Evolutionary conservation across 2,329 filamentous ascomycete species (phyloP), one percentile per base, ranked within the genome.

Genomic region (Onygenales sp.): DNA sequence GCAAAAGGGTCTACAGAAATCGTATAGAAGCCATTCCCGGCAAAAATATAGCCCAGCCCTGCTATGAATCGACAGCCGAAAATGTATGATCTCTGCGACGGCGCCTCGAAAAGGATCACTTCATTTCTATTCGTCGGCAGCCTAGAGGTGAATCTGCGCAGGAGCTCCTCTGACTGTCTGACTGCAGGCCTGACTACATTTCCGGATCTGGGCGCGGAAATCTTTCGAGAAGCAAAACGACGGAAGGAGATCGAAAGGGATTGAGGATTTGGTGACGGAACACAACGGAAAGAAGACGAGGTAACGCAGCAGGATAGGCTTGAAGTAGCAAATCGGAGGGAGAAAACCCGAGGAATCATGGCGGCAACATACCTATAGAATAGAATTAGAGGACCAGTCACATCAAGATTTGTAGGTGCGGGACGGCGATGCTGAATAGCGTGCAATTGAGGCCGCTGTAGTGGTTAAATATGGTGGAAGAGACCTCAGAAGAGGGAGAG

Each of bases 71-170:
- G 83, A 63, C 80, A 81, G 45, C 80, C 78, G 59, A 80, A 64
- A 57, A 85, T 76, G 66, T 83, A 85, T 68, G 77, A 75, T 54
- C 78, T 78, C 61, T 87, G 83, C 1, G 82, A 82, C 11, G 82
- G 81, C 1, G 79, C 78, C 61, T 84, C 75, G 72, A 86, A 89
- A 43, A 89, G 73, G 2, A 79, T 68, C 7, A 84, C 82, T 5
- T 79, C 75, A 1, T 74, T 69, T n/a, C 75, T 63, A 57, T 80
- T 79, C 54, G 73, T 71, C 11, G 80, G 78, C 39, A 88, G 75
- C 55, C 75, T 36, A 17, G 17, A 54, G 32, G 54, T 51, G 38
- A 60, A 59, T 43, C 51, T 54, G 43, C 52, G 51, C 35, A 58
- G 57, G 13, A 44, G 43, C n/a, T 36, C 42, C 31, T 52, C 42